A percentile compares a stretch with the other conserved stretches of the same genome.
Conservation (phyloP, 2,329 filamentous ascomycete genomes). For the Neoscytalidium dimidiatum region DNA sequence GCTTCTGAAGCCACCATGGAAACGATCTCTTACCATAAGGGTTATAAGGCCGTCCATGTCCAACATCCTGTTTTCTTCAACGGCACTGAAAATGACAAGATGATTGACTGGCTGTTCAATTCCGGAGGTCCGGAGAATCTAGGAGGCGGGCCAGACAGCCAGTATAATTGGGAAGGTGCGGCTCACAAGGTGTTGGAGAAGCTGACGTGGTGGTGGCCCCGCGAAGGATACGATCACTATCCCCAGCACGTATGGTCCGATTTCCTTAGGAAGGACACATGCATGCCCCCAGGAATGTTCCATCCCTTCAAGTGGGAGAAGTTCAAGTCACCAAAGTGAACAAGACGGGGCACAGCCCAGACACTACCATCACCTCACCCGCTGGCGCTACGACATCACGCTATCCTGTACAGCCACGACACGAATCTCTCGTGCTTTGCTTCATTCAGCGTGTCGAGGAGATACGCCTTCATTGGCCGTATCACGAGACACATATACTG, state of each 20-base stretch:
- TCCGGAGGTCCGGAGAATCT: conserved; percentile 15
- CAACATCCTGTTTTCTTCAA: conserved; percentile 75
- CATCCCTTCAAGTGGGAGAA: conserved; percentile 20
- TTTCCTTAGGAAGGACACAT: conserved; percentile 7
- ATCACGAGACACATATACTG: background rate
- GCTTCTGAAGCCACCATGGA: conserved; percentile 97
- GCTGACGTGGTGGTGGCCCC: conserved; percentile 18
- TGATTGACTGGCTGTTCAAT: conserved; percentile 19
- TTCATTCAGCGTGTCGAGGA: background rate
- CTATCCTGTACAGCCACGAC: background rate
- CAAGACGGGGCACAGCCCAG: background rate
- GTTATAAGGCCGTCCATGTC: conserved; percentile 86
- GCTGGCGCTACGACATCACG: background rate
- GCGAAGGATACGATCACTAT: conserved; percentile 15
- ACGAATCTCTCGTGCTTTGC: background rate
- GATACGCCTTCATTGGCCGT: background rate
- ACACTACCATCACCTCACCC: too few species aligned
- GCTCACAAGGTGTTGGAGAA: conserved; percentile 11
- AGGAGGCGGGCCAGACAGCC: conserved; percentile 14
- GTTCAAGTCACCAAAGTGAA: conserved; percentile 1
- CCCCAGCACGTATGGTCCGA: conserved; percentile 16
- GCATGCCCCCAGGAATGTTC: conserved; percentile 16
- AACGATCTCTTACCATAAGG: conserved; percentile 84
- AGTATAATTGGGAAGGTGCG: conserved; percentile 19
- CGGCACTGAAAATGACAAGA: conserved; percentile 11